A percentile compares a stretch with the other conserved stretches of the same genome.
Evolutionary conservation across 345 rosid genomes (phyloP).

Genomic region (Microcos paniculata): DNA sequence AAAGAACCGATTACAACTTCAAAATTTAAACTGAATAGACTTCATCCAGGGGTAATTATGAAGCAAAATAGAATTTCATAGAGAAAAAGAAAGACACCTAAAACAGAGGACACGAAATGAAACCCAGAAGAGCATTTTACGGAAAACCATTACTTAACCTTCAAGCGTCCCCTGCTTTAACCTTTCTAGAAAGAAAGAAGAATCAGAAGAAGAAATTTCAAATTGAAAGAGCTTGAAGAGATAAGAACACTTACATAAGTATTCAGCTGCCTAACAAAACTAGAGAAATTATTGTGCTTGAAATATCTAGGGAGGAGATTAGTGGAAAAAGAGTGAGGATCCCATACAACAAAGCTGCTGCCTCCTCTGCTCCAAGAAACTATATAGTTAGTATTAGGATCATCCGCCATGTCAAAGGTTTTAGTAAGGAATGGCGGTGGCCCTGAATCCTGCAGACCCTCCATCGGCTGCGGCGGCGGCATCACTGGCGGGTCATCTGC

Average conservation of each 20-base stretch:
- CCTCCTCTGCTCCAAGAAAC: slow-evolving; percentile 76
- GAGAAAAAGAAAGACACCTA: not conserved
- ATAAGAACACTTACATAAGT: slow-evolving; percentile 62
- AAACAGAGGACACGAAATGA: not conserved
- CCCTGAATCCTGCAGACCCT: slow-evolving; percentile 74
- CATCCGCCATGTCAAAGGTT: slow-evolving; percentile 83
- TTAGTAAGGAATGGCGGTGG: slow-evolving; percentile 82
- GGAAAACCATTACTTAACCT: not conserved
- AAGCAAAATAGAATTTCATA: not conserved
- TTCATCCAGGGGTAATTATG: not conserved
- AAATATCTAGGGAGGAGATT: slow-evolving; percentile 68
- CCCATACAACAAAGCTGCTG: slow-evolving; percentile 77
- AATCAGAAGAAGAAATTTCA: not conserved
- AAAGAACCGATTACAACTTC: not conserved
- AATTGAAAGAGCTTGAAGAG: not conserved
- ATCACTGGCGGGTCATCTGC: slow-evolving; percentile 18
- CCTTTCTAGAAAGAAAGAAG: not conserved
- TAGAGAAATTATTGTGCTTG: slow-evolving; percentile 95
- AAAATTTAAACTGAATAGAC: not conserved
- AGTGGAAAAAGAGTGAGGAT: slow-evolving; percentile 64
- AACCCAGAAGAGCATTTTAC: not conserved
- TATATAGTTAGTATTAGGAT: slow-evolving; percentile 54
- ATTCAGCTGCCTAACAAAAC: slow-evolving; percentile 87
- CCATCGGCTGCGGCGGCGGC: slow-evolving; percentile 51
- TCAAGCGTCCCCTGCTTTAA: not conserved